Evolutionary conservation across 768 basidiomycete genomes (phyloP), one percentile per base, ranked within the genome.

Genomic region (Boletus vermiculosoides): DNA sequence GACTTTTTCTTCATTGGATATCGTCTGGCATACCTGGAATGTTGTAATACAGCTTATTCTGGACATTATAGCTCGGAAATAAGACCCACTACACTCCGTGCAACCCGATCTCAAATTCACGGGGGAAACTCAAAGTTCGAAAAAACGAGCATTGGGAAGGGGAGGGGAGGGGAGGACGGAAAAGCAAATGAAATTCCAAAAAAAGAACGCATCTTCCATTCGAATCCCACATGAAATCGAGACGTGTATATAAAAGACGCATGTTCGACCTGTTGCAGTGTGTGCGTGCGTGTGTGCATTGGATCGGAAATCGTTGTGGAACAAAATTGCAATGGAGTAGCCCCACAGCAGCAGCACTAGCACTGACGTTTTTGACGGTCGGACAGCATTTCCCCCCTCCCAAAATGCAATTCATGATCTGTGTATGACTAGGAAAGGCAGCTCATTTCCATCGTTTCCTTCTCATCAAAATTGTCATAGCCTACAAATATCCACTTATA

Each of bases 21-120:
- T 56, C 57, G 66, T 59, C 67, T 69, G 71, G 67, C 60, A 71
- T 71, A 73, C 70, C 70, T 71, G 71, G 66, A 58, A 68, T 73
- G 70, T 72, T 71, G 71, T 71, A 71, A 70, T 71, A 71, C 68
- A 73, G 52, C 59, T 61, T 59, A 61, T 65, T 66, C 62, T 70
- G 70, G 71, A 72, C 64, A 28, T 52, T 44, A 41, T 37, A 25
- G 18, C 55, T 57, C 57, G 64, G 61, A 65, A 66, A 66, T 63
- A 33, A 53, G 41, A 25, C 23, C 41, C 41, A 23, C n/a, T 42
- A 23, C 22, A 22, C 13, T 42, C 30, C 12, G 22, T 42, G 41
- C 51, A 55, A 8, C 40, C 5, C 28, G 37, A 41, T 53, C 46
- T 39, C 45, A 23, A 37, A 48, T 39, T 16, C 45, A 22, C 37